Conservation (phyloP, 768 basidiomycete species). For the Tricholoma furcatifolium region DNA sequence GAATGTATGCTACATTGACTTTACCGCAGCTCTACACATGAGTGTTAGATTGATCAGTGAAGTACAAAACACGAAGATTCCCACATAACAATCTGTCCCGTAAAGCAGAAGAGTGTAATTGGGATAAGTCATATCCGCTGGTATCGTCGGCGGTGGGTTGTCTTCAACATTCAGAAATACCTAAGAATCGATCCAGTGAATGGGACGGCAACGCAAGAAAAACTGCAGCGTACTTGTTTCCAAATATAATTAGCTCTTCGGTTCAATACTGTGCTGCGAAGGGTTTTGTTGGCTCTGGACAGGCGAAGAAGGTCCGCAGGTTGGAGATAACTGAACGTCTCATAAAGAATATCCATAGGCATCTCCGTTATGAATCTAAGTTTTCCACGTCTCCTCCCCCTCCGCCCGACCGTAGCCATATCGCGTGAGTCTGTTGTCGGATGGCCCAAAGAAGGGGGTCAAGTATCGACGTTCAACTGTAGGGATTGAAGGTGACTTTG, state of each 20-base stretch:
- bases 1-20: slow-evolving; percentile 5
- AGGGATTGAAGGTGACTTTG: too few species aligned
- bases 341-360: slow-evolving; percentile 31
- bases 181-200: not conserved
- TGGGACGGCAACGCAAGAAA: not conserved
- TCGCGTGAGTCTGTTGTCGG: not conserved
- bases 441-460: too few species aligned
- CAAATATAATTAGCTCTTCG: slow-evolving; percentile 26
- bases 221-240: slow-evolving; percentile 22
- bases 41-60: not conserved
- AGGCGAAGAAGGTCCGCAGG: slow-evolving; percentile 38
- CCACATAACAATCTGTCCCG: slow-evolving; percentile 31
- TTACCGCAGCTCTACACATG: not conserved
- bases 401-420: slow-evolving; percentile 11
- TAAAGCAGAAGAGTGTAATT: slow-evolving; percentile 37
- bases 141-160: slow-evolving; percentile 23
- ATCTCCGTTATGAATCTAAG: slow-evolving; percentile 29
- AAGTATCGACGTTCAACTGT: too few species aligned
- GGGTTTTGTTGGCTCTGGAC: slow-evolving; percentile 32
- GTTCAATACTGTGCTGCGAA: slow-evolving; percentile 32
- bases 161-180: slow-evolving; percentile 22
- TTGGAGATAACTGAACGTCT: slow-evolving; percentile 37
- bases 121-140: slow-evolving; percentile 27
- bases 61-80: slow-evolving; percentile 2
- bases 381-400: slow-evolving; percentile 19